Evolutionary conservation across 2,329 filamentous ascomycete species (phyloP), one percentile per base, ranked within the genome.

Genomic region (Acephala macrosclerotiorum): DNA sequence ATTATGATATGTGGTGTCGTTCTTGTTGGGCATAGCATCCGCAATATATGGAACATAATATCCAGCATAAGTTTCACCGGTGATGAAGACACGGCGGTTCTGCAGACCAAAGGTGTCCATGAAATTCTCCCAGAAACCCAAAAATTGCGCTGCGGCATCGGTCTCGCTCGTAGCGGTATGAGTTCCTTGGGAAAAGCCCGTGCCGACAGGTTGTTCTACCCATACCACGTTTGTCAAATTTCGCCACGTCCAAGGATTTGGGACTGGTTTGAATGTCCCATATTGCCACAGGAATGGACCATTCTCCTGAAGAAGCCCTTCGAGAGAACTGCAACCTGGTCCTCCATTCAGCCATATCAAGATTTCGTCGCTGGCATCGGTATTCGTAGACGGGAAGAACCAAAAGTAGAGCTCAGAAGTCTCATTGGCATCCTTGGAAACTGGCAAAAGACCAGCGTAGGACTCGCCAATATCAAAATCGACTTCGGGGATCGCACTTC

Each of bases 71-170:
- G 61, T 66, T 60, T 72, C 71, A 7, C 91, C 92, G 0, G 90
- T 84, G 64, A 96, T 85, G 76, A 91, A 95, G 11, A 93, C 84
- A 69, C 91, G 91, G 72, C 85, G 87, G 14, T 85, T 84, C 22
- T 91, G 83, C 72, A 93, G 81, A n/a, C 79, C 81, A 70, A 94
- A 94, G 0, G 88, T 88, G 38, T 91, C 82, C 65, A 93, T 79
- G 71, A 93, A 94, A 79, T 93, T 93, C 79, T 90, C 89, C 84
- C 89, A 94, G 79, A 93, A 96, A 58, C 90, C 90, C 18, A 91
- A 81, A 75, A 95, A 93, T 70, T 94, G 86, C n/a, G 80, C 77
- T 0, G 90, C 90, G 1, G 91, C 83, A 69, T 93, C 90, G 35
- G 87, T 84, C 70, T 93, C 88, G 71, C 85, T 86, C 3, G 81